Evolutionary conservation across 1,284 basidiomycete genomes (phyloP), one percentile per base, ranked within the genome.

Genomic region (Ceratobasidium sp.): DNA sequence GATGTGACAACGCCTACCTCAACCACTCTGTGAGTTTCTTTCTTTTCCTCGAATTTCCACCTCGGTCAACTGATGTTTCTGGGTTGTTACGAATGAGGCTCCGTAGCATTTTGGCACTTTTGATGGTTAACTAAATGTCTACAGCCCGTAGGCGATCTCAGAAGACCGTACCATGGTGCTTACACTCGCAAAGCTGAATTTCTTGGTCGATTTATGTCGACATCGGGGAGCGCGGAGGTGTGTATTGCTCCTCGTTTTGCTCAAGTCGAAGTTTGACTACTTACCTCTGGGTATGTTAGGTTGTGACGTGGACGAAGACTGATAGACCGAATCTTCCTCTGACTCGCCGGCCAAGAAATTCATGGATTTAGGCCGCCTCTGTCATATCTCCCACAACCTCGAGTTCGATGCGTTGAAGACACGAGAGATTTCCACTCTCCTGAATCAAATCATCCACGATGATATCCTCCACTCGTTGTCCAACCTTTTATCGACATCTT

Each of bases 401-500:
- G n/a, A n/a, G n/a, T n/a, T n/a, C n/a, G n/a, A n/a, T n/a, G n/a
- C n/a, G n/a, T n/a, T n/a, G n/a, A n/a, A n/a, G n/a, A n/a, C n/a
- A n/a, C n/a, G n/a, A n/a, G n/a, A n/a, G n/a, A n/a, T n/a, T n/a
- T n/a, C n/a, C n/a, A n/a, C n/a, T n/a, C n/a, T n/a, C n/a, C n/a
- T n/a, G n/a, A n/a, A n/a, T n/a, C n/a, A n/a, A n/a, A n/a, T n/a
- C n/a, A n/a, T n/a, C n/a, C n/a, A n/a, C n/a, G n/a, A n/a, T n/a
- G n/a, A 0, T 71, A 79, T 15, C 80, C 82, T 1, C 79, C 80
- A 0, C 76, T 80, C 9, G 73, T 74, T 1, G 78, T 86, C 7
- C 82, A 84, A 72, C 83, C 86, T 76, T 84, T 85, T 78, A 82
- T 80, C n/a, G 85, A 85, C 76, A 82, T 86, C 81, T 77, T 84